A percentile compares a stretch with the other conserved stretches of the same genome.
Evolutionary conservation across 257 asterid species (phyloP).

Genomic region (Ehretia macrophylla): DNA sequence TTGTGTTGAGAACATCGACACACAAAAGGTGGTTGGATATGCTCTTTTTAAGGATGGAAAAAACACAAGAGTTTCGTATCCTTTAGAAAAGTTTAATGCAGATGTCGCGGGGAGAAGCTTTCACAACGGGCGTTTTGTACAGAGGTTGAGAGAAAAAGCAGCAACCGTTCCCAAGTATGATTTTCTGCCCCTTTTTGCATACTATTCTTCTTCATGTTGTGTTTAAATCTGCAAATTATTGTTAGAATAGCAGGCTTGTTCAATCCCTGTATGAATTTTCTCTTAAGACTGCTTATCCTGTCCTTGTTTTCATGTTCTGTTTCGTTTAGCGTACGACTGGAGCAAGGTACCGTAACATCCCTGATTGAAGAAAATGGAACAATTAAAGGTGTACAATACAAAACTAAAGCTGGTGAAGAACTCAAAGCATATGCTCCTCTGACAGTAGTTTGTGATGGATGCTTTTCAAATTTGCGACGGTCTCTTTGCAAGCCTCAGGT

Average conservation of each 20-base stretch:
- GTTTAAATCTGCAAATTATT: no score
- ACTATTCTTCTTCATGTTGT: no score
- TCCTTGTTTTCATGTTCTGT: conserved; percentile 2
- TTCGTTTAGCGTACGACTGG: conserved; percentile 33
- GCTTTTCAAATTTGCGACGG: conserved; percentile 55
- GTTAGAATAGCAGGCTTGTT: no score
- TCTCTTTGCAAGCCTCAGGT: conserved; percentile 50
- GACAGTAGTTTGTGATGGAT: conserved; percentile 52
- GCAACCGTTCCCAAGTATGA: conserved; percentile 41
- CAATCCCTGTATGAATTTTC: no score
- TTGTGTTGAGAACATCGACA: conserved; percentile 50
- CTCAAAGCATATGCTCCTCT: conserved; percentile 41
- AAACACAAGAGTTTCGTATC: conserved; percentile 38
- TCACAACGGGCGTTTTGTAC: conserved; percentile 49
- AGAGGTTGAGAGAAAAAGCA: conserved; percentile 49
- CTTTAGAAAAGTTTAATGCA: conserved; percentile 32
- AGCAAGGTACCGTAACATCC: conserved; percentile 59
- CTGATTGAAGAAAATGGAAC: conserved; percentile 44
- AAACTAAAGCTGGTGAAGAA: conserved; percentile 33
- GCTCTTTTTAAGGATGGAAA: conserved; percentile 51
- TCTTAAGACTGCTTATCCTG: no score
- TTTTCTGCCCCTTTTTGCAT: neutral
- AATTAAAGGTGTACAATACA: conserved; percentile 43
- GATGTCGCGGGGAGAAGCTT: conserved; percentile 53
- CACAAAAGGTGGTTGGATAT: conserved; percentile 52